Evolutionary conservation across 257 asterid species (phyloP).

Genomic region (Phtheirospermum japonicum): DNA sequence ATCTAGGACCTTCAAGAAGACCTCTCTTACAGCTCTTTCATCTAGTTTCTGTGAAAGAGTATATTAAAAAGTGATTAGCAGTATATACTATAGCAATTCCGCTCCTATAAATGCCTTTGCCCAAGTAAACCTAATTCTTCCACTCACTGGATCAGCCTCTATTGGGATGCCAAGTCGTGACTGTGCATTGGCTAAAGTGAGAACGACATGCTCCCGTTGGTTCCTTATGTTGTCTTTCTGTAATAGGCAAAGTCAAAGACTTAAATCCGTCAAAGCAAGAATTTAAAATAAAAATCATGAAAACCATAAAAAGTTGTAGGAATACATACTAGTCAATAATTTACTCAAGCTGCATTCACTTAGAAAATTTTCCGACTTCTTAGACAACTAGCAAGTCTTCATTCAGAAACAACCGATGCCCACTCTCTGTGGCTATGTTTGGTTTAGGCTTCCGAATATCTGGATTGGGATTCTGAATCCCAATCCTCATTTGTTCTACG

Average conservation of each 20-base stretch:
- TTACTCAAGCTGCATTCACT: constrained; percentile 20
- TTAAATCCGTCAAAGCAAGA: constrained; percentile 20
- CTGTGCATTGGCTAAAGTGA: constrained; percentile 83
- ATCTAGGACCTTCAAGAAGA: constrained; percentile 89
- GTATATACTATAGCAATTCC: constrained; percentile 13
- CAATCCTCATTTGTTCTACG: too few species aligned
- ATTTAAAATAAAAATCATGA: constrained; percentile 15
- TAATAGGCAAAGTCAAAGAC: constrained; percentile 25
- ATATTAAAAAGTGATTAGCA: constrained; percentile 19
- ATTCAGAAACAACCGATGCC: constrained; percentile 17
- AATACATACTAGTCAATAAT: constrained; percentile 12
- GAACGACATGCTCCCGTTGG: constrained; percentile 93
- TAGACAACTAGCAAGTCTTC: constrained; percentile 12
- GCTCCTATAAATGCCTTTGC: constrained; percentile 18
- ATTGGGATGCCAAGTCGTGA: constrained; percentile 72
- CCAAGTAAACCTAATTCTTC: constrained; percentile 27
- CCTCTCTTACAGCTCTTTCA: constrained; percentile 83
- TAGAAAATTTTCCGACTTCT: constrained; percentile 21
- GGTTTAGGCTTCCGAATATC: too few species aligned
- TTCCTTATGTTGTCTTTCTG: constrained; percentile 93
- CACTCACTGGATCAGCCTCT: constrained; percentile 81
- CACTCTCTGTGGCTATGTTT: too few species aligned
- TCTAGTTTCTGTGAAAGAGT: constrained; percentile 70
- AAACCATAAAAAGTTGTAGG: constrained; percentile 1
- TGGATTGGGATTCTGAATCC: too few species aligned